phyloP scores from a whole-genome alignment of 1,139 yeast species.

The Oligophagozyma castellii region DNA sequence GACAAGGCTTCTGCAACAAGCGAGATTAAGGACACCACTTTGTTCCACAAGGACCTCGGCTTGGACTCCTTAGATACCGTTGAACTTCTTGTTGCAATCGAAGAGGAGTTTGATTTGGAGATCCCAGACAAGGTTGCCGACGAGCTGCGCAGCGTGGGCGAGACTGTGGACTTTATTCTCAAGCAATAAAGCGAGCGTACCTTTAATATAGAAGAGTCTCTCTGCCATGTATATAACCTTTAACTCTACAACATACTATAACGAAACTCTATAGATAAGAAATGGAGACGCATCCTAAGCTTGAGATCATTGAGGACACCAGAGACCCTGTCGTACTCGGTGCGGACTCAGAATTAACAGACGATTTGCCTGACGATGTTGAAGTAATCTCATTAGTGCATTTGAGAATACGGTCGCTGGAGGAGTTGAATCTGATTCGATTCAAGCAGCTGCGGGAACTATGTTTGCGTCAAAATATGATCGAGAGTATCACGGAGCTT shows the following conservation, averaged over 20 bases:
- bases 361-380: slow-evolving; percentile 46
- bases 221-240: neutral
- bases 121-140: slow-evolving; percentile 54
- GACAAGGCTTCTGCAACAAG: slow-evolving; percentile 18
- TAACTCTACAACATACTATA: neutral
- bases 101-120: slow-evolving; percentile 59
- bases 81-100: slow-evolving; percentile 58
- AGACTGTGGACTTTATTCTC: slow-evolving; percentile 48
- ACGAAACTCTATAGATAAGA: no score
- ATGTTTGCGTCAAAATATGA: slow-evolving; percentile 73
- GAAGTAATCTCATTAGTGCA: slow-evolving; percentile 68
- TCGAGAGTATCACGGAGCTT: slow-evolving; percentile 59
- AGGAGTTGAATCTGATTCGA: slow-evolving; percentile 47
- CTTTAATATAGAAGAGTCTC: neutral
- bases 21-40: slow-evolving; percentile 20
- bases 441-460: slow-evolving; percentile 46
- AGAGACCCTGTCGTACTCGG: slow-evolving; percentile 29
- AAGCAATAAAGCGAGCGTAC: no score
- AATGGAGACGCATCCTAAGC: slow-evolving; percentile 1
- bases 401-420: slow-evolving; percentile 55
- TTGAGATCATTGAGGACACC: slow-evolving; percentile 41
- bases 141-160: slow-evolving; percentile 55
- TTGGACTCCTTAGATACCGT: slow-evolving; percentile 59
- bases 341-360: slow-evolving; percentile 46
- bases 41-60: slow-evolving; percentile 38